A percentile compares a stretch with the other conserved stretches of the same genome.
phyloP scores from a whole-genome alignment of 305 asterid species.

The Rubia balearica region DNA sequence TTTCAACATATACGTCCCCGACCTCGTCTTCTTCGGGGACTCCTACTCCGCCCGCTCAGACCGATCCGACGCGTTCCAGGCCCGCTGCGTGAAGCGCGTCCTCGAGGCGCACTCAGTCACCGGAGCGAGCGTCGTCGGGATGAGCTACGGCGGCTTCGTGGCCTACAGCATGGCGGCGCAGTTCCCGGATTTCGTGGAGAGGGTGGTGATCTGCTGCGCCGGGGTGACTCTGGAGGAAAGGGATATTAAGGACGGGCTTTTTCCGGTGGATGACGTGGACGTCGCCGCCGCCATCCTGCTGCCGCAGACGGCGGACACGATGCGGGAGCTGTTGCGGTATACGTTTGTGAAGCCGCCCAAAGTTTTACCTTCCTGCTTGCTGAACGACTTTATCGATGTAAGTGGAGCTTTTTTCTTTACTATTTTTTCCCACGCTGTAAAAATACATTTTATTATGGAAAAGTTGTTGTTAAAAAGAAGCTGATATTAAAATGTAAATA shows the following conservation, averaged over 20 bases:
- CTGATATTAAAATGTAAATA: background rate
- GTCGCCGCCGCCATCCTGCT: slow-evolving; percentile 44
- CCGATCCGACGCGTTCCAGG: slow-evolving; percentile 53
- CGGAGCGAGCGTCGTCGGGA: slow-evolving; percentile 38
- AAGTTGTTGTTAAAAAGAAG: background rate
- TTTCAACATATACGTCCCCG: slow-evolving; percentile 67
- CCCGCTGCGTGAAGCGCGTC: slow-evolving; percentile 43
- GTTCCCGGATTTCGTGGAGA: slow-evolving; percentile 43
- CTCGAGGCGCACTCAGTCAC: slow-evolving; percentile 42
- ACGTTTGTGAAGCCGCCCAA: slow-evolving; percentile 48
- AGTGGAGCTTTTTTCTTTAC: background rate
- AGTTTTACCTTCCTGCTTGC: slow-evolving; percentile 46
- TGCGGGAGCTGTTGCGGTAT: slow-evolving; percentile 43
- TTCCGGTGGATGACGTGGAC: slow-evolving; percentile 47
- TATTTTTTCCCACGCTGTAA: background rate
- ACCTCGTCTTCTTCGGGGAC: slow-evolving; percentile 54
- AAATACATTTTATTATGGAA: background rate
- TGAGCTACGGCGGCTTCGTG: slow-evolving; percentile 77
- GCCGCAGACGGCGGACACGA: slow-evolving; percentile 58
- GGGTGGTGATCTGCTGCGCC: slow-evolving; percentile 54
- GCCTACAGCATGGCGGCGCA: slow-evolving; percentile 64
- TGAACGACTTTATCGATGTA: slow-evolving; percentile 54
- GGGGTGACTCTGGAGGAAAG: slow-evolving; percentile 67
- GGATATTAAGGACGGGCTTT: slow-evolving; percentile 46
- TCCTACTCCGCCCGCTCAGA: slow-evolving; percentile 50